A percentile compares a stretch with the other conserved stretches of the same genome.
These are phyloP conservation scores for Sporisorium iseilematis-ciliati DNA, from an alignment of 1,284 basidiomycete species.

Conservation along the genomic window DNA sequence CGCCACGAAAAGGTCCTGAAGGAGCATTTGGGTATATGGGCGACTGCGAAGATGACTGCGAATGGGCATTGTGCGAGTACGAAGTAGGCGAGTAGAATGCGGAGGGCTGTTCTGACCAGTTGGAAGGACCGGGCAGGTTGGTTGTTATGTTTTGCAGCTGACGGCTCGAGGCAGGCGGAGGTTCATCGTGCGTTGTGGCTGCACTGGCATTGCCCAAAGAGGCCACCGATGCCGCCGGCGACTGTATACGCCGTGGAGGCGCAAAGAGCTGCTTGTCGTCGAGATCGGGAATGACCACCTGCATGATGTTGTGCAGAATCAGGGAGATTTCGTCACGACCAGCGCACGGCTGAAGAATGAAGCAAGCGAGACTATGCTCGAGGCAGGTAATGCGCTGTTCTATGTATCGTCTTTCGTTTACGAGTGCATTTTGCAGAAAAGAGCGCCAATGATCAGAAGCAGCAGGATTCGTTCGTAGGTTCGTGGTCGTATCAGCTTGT, in stretches of 20 bases:
- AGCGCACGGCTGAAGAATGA: background rate
- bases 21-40: conserved; percentile 31
- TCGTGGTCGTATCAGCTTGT: background rate
- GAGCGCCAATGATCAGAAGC: background rate
- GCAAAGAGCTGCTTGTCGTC: conserved; percentile 60
- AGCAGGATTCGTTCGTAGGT: background rate
- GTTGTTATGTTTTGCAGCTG: conserved; percentile 45
- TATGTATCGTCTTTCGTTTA: background rate
- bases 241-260: conserved; percentile 34
- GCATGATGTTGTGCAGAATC: conserved; percentile 27
- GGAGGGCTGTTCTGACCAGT: conserved; percentile 18
- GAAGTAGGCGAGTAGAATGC: conserved; percentile 15
- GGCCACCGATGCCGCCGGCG: conserved; percentile 28
- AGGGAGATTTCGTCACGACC: background rate
- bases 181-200: conserved; percentile 28
- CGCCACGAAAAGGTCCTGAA: conserved; percentile 48
- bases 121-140: conserved; percentile 8
- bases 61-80: conserved; percentile 5
- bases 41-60: conserved; percentile 29
- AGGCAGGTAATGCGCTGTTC: background rate
- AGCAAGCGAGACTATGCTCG: background rate
- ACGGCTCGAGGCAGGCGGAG: conserved; percentile 40
- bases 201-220: conserved; percentile 19
- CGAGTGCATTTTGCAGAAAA: background rate
- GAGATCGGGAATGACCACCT: conserved; percentile 67